Evolutionary conservation across 2,329 filamentous ascomycete genomes (phyloP).

Genomic region (Trichoderma koningiopsis): DNA sequence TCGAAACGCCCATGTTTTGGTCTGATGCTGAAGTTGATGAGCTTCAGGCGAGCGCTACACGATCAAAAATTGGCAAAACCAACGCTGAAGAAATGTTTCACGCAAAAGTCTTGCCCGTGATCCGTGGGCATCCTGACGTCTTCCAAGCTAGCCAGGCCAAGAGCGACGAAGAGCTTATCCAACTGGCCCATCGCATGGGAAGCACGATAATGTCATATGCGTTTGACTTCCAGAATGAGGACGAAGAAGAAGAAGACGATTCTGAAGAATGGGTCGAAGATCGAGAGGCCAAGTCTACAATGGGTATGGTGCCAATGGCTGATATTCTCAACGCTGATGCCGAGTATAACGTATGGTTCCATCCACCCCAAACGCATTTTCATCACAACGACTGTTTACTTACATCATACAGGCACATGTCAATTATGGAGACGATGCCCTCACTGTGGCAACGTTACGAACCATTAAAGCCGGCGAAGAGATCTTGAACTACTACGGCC

Average conservation of each 20-base stretch:
- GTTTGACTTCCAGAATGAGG: slow-evolving; percentile 71
- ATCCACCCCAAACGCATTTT: not conserved
- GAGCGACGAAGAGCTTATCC: slow-evolving; percentile 49
- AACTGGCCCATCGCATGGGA: slow-evolving; percentile 75
- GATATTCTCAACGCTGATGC: slow-evolving; percentile 90
- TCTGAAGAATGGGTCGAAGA: slow-evolving; percentile 68
- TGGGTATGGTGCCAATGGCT: slow-evolving; percentile 89
- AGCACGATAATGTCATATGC: slow-evolving; percentile 92
- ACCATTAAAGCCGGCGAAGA: slow-evolving; percentile 71
- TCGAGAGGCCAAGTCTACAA: slow-evolving; percentile 57
- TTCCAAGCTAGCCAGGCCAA: slow-evolving; percentile 45
- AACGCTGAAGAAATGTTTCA: slow-evolving; percentile 71
- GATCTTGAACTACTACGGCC: slow-evolving; percentile 87
- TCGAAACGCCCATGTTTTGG: slow-evolving; percentile 94
- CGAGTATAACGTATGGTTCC: slow-evolving; percentile 70
- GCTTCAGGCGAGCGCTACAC: slow-evolving; percentile 76
- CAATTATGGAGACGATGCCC: slow-evolving; percentile 54
- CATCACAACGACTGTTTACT: not conserved
- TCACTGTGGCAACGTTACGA: slow-evolving; percentile 73
- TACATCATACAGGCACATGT: slow-evolving; percentile 50
- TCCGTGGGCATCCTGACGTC: slow-evolving; percentile 48
- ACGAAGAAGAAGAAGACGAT: slow-evolving; percentile 61
- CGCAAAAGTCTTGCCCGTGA: slow-evolving; percentile 52
- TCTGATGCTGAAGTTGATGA: slow-evolving; percentile 65
- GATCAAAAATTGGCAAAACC: slow-evolving; percentile 73